Evolutionary conservation across 2,329 filamentous ascomycete species (phyloP).

Genomic region (Trichoderma simmonsii): DNA sequence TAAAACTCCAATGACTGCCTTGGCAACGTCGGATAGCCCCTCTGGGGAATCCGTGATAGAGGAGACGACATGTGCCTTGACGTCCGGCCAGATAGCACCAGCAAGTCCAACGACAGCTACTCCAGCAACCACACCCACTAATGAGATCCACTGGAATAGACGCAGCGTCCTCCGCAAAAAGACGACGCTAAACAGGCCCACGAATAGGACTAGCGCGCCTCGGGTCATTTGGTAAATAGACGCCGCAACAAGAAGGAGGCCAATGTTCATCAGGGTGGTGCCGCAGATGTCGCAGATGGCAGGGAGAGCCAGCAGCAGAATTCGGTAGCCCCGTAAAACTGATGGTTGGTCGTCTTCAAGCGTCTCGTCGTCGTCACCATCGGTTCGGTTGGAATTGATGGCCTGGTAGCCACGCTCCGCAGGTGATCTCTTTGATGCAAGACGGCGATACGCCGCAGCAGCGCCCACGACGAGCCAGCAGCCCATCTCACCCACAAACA

Average conservation of each 20-base stretch:
- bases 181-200: slow-evolving; percentile 89
- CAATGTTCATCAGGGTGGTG: slow-evolving; percentile 96
- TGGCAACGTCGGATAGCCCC: slow-evolving; percentile 34
- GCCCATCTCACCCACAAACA: slow-evolving; percentile 96
- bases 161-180: slow-evolving; percentile 79
- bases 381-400: slow-evolving; percentile 47
- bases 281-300: slow-evolving; percentile 92
- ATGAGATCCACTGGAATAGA: slow-evolving; percentile 88
- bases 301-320: slow-evolving; percentile 76
- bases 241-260: slow-evolving; percentile 86
- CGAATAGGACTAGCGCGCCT: slow-evolving; percentile 90
- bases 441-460: slow-evolving; percentile 63
- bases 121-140: slow-evolving; percentile 81
- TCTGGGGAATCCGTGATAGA: slow-evolving; percentile 40
- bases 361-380: slow-evolving; percentile 24
- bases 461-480: slow-evolving; percentile 87
- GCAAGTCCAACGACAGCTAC: slow-evolving; percentile 88
- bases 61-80: slow-evolving; percentile 44
- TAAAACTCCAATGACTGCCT: slow-evolving; percentile 75
- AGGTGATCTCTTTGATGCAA: slow-evolving; percentile 43
- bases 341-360: slow-evolving; percentile 41
- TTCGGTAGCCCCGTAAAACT: slow-evolving; percentile 65
- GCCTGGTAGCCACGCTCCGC: slow-evolving; percentile 62
- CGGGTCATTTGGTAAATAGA: slow-evolving; percentile 99
- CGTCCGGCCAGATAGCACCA: slow-evolving; percentile 73